Conservation (phyloP, 106 monocot genomes). For the Hemerocallis citrina region DNA sequence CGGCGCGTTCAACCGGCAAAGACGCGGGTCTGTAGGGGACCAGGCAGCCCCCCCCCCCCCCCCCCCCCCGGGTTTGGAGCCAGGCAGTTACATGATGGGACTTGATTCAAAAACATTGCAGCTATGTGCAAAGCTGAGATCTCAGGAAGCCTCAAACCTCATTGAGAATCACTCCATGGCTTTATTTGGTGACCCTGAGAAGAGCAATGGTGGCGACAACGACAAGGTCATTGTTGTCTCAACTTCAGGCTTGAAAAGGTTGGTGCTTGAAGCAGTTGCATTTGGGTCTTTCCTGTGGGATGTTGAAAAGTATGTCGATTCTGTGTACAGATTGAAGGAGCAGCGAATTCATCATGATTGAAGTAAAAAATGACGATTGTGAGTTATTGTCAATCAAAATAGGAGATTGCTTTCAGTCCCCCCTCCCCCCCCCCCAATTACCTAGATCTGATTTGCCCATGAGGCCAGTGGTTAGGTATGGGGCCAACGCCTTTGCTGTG, state of each 20-base stretch:
- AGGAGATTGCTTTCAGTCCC: no score
- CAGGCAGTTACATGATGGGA: slow-evolving; percentile 42
- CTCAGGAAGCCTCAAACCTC: slow-evolving; percentile 32
- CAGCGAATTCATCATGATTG: slow-evolving; percentile 7
- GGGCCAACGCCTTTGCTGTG: no score
- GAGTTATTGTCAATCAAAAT: no score
- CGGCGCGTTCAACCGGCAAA: no score
- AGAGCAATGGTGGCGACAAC: not conserved
- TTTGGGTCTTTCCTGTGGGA: slow-evolving; percentile 72
- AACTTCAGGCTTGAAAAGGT: slow-evolving; percentile 29
- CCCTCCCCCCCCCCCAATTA: no score
- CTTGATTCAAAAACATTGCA: slow-evolving; percentile 38
- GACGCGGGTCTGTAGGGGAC: no score
- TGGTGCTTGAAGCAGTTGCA: slow-evolving; percentile 68
- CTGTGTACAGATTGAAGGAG: slow-evolving; percentile 30
- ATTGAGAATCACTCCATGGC: slow-evolving; percentile 62
- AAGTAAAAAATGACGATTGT: no score
- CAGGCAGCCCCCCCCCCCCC: no score
- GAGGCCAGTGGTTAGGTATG: no score
- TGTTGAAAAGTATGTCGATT: slow-evolving; percentile 41
- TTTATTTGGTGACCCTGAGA: slow-evolving; percentile 28
- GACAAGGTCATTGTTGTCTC: slow-evolving; percentile 21
- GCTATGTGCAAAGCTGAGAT: slow-evolving; percentile 51
- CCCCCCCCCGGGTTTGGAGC: no score
- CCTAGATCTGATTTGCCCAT: no score